phyloP scores from a whole-genome alignment of 2,329 filamentous ascomycete genomes.

The Sordariomycetes sp. region DNA sequence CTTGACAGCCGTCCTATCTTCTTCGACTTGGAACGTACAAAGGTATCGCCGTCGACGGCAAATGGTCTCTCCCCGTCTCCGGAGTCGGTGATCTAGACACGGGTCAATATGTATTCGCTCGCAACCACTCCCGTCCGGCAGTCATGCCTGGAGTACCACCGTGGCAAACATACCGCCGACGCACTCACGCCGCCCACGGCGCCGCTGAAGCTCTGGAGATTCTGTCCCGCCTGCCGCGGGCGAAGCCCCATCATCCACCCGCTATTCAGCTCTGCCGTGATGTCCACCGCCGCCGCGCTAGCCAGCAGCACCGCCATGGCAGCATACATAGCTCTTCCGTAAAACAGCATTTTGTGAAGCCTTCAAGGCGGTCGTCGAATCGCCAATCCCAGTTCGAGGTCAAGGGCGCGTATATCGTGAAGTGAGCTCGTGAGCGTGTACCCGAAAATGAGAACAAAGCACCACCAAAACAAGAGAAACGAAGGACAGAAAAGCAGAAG shows the following conservation, averaged over 20 bases:
- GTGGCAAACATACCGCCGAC: conserved; percentile 17
- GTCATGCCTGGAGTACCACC: background rate
- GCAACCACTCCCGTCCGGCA: background rate
- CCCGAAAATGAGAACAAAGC: background rate
- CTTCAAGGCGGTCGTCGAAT: background rate
- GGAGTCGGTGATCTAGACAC: conserved; percentile 25
- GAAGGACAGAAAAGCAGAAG: background rate
- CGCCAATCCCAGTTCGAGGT: background rate
- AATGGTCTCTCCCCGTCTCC: conserved; percentile 28
- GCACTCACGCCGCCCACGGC: conserved; percentile 25
- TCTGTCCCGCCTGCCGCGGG: conserved; percentile 18
- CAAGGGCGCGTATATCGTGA: background rate
- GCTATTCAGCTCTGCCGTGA: conserved; percentile 20
- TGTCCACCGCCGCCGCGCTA: conserved; percentile 10
- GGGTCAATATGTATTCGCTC: background rate
- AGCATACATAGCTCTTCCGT: background rate
- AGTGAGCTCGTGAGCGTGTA: background rate
- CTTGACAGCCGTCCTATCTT: background rate
- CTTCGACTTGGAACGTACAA: conserved; percentile 19
- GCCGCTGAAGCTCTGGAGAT: conserved; percentile 31
- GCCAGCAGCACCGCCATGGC: conserved; percentile 2
- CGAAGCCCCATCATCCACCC: conserved; percentile 24
- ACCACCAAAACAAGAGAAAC: background rate
- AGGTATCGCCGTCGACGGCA: conserved; percentile 30
- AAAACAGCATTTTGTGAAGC: background rate